phyloP scores from a whole-genome alignment of 257 asterid species.

The Ocimum tenuiflorum region DNA sequence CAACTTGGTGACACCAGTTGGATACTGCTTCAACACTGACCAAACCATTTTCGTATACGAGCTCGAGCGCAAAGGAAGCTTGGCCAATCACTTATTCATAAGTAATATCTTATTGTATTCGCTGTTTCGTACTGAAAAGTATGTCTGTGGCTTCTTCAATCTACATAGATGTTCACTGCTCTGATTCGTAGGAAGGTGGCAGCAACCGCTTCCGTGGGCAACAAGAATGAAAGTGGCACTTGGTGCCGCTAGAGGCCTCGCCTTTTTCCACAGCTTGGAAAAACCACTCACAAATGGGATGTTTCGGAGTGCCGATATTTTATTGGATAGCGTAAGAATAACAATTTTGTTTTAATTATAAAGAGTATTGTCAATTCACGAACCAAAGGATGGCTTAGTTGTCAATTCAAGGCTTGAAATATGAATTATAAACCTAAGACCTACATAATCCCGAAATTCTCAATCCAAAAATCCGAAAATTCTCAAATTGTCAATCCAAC shows the following conservation, averaged over 20 bases:
- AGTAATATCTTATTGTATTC: background rate
- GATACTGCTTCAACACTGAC: background rate
- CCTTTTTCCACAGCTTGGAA: slow-evolving; percentile 44
- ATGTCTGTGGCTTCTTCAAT: no score
- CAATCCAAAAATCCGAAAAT: no score
- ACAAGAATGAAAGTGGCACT: slow-evolving; percentile 51
- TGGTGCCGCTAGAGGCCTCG: slow-evolving; percentile 54
- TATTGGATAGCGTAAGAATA: slow-evolving; percentile 29
- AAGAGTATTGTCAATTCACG: no score
- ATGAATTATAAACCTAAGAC: no score
- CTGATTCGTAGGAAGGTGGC: slow-evolving; percentile 31
- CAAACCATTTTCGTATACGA: background rate
- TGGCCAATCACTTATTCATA: background rate
- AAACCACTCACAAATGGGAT: background rate
- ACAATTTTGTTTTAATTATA: no score
- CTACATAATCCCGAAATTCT: no score
- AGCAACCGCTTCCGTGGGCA: slow-evolving; percentile 40
- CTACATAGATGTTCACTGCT: background rate
- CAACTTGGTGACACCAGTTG: slow-evolving; percentile 2
- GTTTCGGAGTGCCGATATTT: background rate
- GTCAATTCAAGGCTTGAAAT: no score
- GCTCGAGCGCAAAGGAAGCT: slow-evolving; percentile 7
- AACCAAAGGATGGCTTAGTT: no score
- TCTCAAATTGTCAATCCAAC: no score
- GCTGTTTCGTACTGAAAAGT: no score